A percentile compares a stretch with the other conserved stretches of the same genome.
phyloP scores from a whole-genome alignment of 345 rosid genomes.

The Eucalyptus camaldulensis region DNA sequence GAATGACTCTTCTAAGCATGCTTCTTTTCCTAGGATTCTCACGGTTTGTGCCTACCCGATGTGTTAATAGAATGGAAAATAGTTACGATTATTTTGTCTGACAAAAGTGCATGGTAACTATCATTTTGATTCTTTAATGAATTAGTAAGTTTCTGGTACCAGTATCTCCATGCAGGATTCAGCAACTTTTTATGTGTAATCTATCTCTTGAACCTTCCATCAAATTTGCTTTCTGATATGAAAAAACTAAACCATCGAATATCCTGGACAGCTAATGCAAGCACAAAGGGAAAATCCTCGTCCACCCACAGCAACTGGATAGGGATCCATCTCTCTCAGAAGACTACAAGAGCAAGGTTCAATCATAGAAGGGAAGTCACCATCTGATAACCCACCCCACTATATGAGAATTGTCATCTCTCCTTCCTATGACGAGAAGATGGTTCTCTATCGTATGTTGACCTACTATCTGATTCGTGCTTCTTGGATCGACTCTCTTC shows the following conservation, averaged over 20 bases:
- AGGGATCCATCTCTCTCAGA: not conserved
- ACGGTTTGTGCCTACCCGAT: not conserved
- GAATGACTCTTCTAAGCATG: not conserved
- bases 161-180: not conserved
- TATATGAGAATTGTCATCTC: not conserved
- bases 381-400: not conserved
- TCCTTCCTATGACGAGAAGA: not conserved
- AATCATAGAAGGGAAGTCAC: not conserved
- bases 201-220: not conserved
- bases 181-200: not conserved
- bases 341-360: not conserved
- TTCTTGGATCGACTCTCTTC: constrained; percentile 30
- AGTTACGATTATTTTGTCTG: not conserved
- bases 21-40: not conserved
- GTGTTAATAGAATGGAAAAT: not conserved
- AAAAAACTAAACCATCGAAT: not conserved
- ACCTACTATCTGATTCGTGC: constrained; percentile 13
- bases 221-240: not conserved
- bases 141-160: not conserved
- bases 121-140: not conserved
- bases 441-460: constrained; percentile 8
- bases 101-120: not conserved
- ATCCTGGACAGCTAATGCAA: not conserved
- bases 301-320: not conserved
- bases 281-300: not conserved